Base-by-base conservation (phyloP, 2,329 filamentous ascomycete genomes). In the Sporothrix sp. region DNA sequence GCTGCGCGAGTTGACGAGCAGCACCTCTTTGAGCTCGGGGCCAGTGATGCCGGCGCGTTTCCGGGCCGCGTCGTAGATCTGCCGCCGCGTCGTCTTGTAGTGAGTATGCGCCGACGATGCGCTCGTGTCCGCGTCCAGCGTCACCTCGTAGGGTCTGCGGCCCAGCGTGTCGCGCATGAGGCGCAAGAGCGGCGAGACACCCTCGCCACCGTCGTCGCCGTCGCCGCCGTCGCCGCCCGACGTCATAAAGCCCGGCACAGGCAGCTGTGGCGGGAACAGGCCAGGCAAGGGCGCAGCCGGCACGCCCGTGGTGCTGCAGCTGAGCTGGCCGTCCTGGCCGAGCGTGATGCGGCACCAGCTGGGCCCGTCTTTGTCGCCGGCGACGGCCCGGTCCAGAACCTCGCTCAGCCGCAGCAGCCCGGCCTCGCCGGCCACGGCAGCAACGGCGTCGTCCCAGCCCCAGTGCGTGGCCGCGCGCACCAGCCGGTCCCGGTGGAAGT, bases 71-170 rank as follows among this genome's bases (percentile, higher is more conserved):
- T 85, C 78, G 64, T 97, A 97, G 62, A 81, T 72, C 9, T 71
- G 68, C 13, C 91, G 79, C 43, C 75, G 71, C 0, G 86, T 93
- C 0, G 91, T 97, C 66, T 98, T 97, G 70, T 85, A 86, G 52
- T 83, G 81, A 0, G 90, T 95, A 61, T 84, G 85, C n/a, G 79
- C 74, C 1, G 77, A 78, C 36, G 66, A 65, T 7, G 57, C 33
- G 0, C 72, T 75, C n/a, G 49, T 49, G n/a, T 56, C 52, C 9
- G 52, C 49, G 58, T 80, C 76, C 3, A 78, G 52, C 1, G 72
- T 53, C 2, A 80, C 62, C 2, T 68, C 65, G 53, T 69, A 76
- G 1, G 60, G 60, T 0, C 64, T 60, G 1, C 35, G 11, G 18
- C 42, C 46, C n/a, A 58, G 52, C 23, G 59, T 62, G 1, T 55